phyloP scores from a whole-genome alignment of 1,284 basidiomycete species.

The Tilletia indica region DNA sequence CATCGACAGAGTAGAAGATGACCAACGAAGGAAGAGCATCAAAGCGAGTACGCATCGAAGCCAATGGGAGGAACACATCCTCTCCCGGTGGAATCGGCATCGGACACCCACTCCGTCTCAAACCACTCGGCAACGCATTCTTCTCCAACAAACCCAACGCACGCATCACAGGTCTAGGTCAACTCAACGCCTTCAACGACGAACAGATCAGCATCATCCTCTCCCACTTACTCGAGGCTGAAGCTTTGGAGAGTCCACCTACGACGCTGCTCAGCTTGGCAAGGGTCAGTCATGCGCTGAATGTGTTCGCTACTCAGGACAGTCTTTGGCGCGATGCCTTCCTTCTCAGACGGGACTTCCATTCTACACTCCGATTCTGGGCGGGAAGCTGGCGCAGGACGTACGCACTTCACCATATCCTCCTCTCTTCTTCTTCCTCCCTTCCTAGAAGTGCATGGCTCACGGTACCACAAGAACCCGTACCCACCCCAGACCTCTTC shows the following conservation, averaged over 20 bases:
- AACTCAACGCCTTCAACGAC: slow-evolving; percentile 37
- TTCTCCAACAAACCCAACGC: slow-evolving; percentile 35
- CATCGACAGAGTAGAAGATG: neutral
- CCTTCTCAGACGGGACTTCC: slow-evolving; percentile 25
- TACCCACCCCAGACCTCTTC: slow-evolving; percentile 36
- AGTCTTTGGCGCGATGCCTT: slow-evolving; percentile 43
- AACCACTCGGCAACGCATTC: slow-evolving; percentile 47
- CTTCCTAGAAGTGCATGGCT: slow-evolving; percentile 5
- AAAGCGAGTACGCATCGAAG: neutral
- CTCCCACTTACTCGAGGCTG: slow-evolving; percentile 30
- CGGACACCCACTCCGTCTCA: slow-evolving; percentile 46
- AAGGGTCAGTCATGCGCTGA: slow-evolving; percentile 32
- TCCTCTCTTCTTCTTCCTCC: neutral
- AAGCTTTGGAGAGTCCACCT: neutral
- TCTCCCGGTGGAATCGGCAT: slow-evolving; percentile 1
- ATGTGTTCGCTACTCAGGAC: slow-evolving; percentile 39
- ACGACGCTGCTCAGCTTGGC: slow-evolving; percentile 32
- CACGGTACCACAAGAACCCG: slow-evolving; percentile 25
- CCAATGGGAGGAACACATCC: neutral
- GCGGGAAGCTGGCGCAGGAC: slow-evolving; percentile 50
- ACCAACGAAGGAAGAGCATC: neutral
- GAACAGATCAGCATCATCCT: slow-evolving; percentile 41
- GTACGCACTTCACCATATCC: slow-evolving; percentile 28
- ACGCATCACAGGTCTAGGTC: slow-evolving; percentile 31
- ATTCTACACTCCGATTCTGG: slow-evolving; percentile 39